Percentiles rank a stretch among this genome's conserved stretches.
Conservation (phyloP, 768 basidiomycete species). For the Agrocybe pediades region DNA sequence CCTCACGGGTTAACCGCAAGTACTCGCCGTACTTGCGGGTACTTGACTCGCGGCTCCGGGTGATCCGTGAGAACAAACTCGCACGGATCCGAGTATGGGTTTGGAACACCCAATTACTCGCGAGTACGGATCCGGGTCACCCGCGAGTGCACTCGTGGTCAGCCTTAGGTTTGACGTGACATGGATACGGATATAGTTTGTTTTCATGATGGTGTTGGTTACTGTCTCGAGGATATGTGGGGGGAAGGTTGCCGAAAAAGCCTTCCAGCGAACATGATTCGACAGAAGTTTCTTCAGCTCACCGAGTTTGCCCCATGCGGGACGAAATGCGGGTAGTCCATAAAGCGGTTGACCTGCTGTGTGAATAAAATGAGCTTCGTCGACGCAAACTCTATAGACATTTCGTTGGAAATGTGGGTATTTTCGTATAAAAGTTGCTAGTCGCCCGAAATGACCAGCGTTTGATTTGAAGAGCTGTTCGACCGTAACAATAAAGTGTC, state of each 20-base stretch:
- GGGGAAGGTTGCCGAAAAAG: constrained; percentile 23
- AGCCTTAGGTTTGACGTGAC: no score
- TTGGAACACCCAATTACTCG: no score
- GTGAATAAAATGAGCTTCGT: constrained; percentile 25
- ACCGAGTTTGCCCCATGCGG: constrained; percentile 22
- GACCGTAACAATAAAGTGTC: constrained; percentile 19
- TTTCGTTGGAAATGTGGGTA: constrained; percentile 1
- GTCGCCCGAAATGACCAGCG: constrained; percentile 13
- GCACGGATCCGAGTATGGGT: no score
- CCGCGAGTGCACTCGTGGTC: no score
- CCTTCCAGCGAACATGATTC: constrained; percentile 8
- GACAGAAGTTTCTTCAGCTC: constrained; percentile 13
- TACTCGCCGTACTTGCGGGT: no score
- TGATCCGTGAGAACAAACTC: no score
- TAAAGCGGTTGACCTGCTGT: constrained; percentile 20
- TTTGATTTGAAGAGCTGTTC: constrained; percentile 21
- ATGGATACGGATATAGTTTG: no score
- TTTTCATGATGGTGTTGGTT: no score
- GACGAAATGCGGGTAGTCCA: constrained; percentile 23
- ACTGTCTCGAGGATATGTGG: constrained; percentile 21
- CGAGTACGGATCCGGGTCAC: no score
- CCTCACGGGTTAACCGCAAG: no score
- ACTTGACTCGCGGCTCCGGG: no score
- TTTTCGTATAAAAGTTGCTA: not conserved
- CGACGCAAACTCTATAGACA: constrained; percentile 15